These are phyloP conservation scores for Mytilinidion resinicola DNA, from an alignment of 495 filamentous ascomycete species.

Conservation along the genomic window DNA sequence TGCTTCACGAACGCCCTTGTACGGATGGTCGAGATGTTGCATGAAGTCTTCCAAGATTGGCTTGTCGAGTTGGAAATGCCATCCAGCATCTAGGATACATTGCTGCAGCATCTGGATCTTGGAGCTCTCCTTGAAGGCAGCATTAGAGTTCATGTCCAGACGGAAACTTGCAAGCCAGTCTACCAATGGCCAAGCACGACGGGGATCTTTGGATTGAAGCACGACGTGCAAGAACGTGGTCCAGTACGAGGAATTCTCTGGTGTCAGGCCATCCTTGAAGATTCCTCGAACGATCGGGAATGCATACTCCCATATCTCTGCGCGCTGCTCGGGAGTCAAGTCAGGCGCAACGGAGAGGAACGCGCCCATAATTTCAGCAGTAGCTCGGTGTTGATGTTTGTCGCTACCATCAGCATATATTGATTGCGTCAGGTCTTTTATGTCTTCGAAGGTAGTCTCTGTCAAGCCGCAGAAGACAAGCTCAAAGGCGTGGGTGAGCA, in stretches of 20 bases:
- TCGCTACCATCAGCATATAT: slow-evolving; percentile 90
- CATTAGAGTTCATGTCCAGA: slow-evolving; percentile 90
- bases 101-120: slow-evolving; percentile 91
- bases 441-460: slow-evolving; percentile 73
- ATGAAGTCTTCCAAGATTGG: slow-evolving; percentile 88
- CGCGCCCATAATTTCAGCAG: slow-evolving; percentile 86
- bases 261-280: slow-evolving; percentile 82
- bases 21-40: slow-evolving; percentile 88
- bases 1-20: slow-evolving; percentile 91
- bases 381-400: slow-evolving; percentile 96
- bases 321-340: slow-evolving; percentile 58
- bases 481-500: slow-evolving; percentile 83
- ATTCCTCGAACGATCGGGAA: slow-evolving; percentile 84
- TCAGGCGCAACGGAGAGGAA: slow-evolving; percentile 71
- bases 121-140: slow-evolving; percentile 97
- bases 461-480: slow-evolving; percentile 72
- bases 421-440: slow-evolving; percentile 65
- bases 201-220: slow-evolving; percentile 75
- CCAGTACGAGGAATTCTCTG: slow-evolving; percentile 93
- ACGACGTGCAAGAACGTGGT: slow-evolving; percentile 85
- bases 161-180: slow-evolving; percentile 79
- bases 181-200: slow-evolving; percentile 77
- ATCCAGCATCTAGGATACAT: slow-evolving; percentile 78
- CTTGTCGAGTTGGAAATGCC: slow-evolving; percentile 90
- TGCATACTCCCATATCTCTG: slow-evolving; percentile 76